Evolutionary conservation across 2,329 filamentous ascomycete species (phyloP).

Genomic region (Talaromyces sp.): DNA sequence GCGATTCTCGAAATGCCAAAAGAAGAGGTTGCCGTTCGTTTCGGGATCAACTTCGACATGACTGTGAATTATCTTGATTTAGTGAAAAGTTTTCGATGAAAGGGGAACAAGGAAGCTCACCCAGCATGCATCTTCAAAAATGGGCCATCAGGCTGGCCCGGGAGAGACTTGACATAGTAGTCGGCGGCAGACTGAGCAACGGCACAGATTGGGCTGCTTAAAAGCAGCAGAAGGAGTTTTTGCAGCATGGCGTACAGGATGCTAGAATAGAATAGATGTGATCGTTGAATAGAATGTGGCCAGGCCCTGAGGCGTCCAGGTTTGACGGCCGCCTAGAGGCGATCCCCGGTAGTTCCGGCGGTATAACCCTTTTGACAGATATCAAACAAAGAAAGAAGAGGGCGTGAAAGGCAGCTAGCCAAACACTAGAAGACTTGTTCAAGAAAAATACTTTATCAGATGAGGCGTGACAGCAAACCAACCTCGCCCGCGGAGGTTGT

Average conservation of each 20-base stretch:
- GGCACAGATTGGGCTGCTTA: constrained; percentile 19
- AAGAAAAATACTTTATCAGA: neutral
- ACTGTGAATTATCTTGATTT: constrained; percentile 40
- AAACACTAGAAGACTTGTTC: neutral
- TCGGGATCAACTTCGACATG: constrained; percentile 86
- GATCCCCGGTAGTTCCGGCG: neutral
- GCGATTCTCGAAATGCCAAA: constrained; percentile 95
- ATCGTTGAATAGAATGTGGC: neutral
- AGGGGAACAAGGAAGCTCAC: constrained; percentile 46
- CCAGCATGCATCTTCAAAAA: constrained; percentile 97
- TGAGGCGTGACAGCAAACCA: neutral
- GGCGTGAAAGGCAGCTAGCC: neutral
- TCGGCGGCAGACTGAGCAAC: constrained; percentile 63
- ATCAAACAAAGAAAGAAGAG: neutral
- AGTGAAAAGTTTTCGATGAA: neutral
- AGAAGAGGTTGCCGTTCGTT: constrained; percentile 90
- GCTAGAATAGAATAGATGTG: neutral
- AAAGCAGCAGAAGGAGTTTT: constrained; percentile 16
- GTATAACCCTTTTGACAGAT: neutral
- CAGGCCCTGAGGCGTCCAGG: neutral
- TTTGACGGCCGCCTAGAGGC: neutral
- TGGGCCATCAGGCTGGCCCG: constrained; percentile 73
- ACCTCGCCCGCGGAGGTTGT: neutral
- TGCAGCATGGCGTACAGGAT: neutral
- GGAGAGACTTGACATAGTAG: constrained; percentile 82